Evolutionary conservation across 257 asterid species (phyloP), one percentile per base, ranked within the genome.

Genomic region (Solanum ossicruentum): DNA sequence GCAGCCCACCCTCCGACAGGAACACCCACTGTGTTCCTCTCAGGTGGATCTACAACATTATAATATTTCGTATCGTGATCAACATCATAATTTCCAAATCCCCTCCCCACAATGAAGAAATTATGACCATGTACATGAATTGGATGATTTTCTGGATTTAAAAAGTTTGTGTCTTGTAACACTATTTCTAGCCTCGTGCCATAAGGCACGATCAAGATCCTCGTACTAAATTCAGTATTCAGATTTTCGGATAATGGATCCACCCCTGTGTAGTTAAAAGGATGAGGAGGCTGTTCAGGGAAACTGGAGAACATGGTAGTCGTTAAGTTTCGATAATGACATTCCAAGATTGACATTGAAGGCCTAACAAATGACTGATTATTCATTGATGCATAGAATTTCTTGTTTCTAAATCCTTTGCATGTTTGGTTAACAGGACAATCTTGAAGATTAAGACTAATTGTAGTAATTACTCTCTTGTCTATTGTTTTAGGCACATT

Each of bases 1-100:
- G 94, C 98, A 2, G 97, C 97, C 98, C 98, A 95, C 81, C 98
- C 98, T 5, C 96, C 98, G 21, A 89, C 47, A n/a, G 98, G 98
- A 21, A 95, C 98, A 1, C 91, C 96, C 87, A 95, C 94, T 32
- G 98, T 95, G 86, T 95, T 94, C 87, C 98, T 91, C 90, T 93
- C 97, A 10, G 96, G 94, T 3, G 98, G 98, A 81, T 94, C 95
- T 43, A 90, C 90, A 6, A 94, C 89, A 83, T 95, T 94, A 84
- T 91, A 92, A 8, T 60, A 20, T 1, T 2, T 13, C 0, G 93
- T 92, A 88, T 93, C 96, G 87, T 84, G 86, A 4, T 57, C 84
- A 1, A 23, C 86, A 57, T 94, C 88, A 55, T 85, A 95, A 84
- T 95, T 95, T 17, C 98, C 98, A 28, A 94, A 94, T 63, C 98